A percentile compares a stretch with the other conserved stretches of the same genome.
Conservation (phyloP, 202 grass and related monocot genomes). For the Elaeis oleifera region DNA sequence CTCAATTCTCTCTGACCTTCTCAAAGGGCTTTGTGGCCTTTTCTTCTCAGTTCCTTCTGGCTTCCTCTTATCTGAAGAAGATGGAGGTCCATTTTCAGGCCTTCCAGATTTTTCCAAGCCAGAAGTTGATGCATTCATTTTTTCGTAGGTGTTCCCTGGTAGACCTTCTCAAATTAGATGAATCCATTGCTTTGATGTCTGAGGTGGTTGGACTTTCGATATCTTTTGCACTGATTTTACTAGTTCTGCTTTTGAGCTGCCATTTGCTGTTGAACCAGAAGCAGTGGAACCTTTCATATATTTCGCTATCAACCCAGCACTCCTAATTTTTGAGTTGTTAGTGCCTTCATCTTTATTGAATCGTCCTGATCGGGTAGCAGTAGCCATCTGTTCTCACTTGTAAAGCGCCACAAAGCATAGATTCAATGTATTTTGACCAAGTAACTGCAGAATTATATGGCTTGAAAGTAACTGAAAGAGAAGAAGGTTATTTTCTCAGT, state of each 20-base stretch:
- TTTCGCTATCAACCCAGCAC: not conserved
- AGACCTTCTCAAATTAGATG: conserved; percentile 62
- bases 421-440: too few species aligned
- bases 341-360: too few species aligned
- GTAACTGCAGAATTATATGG: too few species aligned
- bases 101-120: conserved; percentile 2
- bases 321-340: not conserved
- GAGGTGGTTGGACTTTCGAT: conserved; percentile 21
- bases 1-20: conserved; percentile 15
- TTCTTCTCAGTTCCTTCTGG: conserved; percentile 15
- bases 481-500: too few species aligned
- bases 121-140: conserved; percentile 1
- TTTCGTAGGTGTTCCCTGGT: conserved; percentile 37
- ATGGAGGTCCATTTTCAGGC: conserved; percentile 10
- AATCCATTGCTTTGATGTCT: not conserved
- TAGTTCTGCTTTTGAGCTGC: not conserved
- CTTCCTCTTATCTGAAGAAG: conserved; percentile 16
- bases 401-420: too few species aligned
- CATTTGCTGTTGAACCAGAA: conserved; percentile 1
- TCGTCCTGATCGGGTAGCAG: too few species aligned
- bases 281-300: not conserved
- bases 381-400: too few species aligned
- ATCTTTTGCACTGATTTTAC: conserved; percentile 3
- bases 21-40: not conserved
- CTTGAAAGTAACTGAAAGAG: too few species aligned